Evolutionary conservation across 371 early-diverging fungal species (phyloP).

Genomic region (Mortierella sp.): DNA sequence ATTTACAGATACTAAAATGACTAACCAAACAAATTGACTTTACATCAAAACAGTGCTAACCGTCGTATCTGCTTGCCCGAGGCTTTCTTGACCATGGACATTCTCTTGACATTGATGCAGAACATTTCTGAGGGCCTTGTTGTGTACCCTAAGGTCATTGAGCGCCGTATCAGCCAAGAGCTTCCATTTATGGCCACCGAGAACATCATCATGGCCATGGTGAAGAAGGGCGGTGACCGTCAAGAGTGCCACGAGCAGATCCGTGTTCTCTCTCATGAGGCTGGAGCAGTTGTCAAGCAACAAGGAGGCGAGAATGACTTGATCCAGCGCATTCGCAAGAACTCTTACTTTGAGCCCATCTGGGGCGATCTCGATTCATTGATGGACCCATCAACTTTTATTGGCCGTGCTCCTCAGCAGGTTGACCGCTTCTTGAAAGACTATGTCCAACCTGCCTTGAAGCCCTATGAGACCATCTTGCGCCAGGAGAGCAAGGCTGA

Average conservation of each 20-base stretch:
- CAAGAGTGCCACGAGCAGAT: slow-evolving; percentile 98
- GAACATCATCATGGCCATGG: slow-evolving; percentile 99
- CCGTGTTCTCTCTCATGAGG: slow-evolving; percentile 95
- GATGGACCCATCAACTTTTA: slow-evolving; percentile 93
- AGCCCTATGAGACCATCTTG: slow-evolving; percentile 76
- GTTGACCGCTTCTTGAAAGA: slow-evolving; percentile 86
- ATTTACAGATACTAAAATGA: too few species aligned
- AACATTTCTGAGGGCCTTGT: slow-evolving; percentile 97
- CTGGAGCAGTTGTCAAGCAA: slow-evolving; percentile 91
- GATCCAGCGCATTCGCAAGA: slow-evolving; percentile 88
- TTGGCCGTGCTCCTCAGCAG: slow-evolving; percentile 96
- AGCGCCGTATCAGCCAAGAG: slow-evolving; percentile 91
- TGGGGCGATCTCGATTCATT: slow-evolving; percentile 81
- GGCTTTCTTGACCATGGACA: slow-evolving; percentile 97
- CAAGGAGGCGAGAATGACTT: slow-evolving; percentile 96
- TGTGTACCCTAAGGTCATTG: slow-evolving; percentile 96
- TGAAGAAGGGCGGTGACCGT: slow-evolving; percentile 95
- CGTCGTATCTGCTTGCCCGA: slow-evolving; percentile 97
- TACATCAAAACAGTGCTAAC: slow-evolving; percentile 83
- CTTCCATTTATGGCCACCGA: slow-evolving; percentile 99
- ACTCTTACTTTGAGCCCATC: slow-evolving; percentile 92
- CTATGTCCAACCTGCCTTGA: slow-evolving; percentile 90
- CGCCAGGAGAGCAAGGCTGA: slow-evolving; percentile 67
- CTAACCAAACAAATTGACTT: too few species aligned
- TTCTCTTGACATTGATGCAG: slow-evolving; percentile 91